Conservation (phyloP, 106 monocot species). For the Amphibolis antarctica region DNA sequence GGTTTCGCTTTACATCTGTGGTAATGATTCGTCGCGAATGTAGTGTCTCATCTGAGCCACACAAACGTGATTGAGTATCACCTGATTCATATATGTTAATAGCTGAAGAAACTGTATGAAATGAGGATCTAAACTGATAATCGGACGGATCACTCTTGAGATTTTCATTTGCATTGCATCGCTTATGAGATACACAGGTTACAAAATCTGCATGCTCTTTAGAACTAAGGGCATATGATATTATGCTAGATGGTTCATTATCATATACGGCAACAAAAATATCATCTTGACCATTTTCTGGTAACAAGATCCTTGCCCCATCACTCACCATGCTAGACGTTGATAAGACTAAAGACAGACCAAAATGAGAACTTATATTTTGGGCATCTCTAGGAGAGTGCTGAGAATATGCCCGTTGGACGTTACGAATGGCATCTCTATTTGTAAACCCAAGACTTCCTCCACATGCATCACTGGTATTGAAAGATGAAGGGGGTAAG, state of each 20-base stretch:
- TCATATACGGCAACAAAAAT: slow-evolving; percentile 72
- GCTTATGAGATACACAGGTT: slow-evolving; percentile 6
- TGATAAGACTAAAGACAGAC: slow-evolving; percentile 36
- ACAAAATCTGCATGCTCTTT: slow-evolving; percentile 56
- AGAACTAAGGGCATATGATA: slow-evolving; percentile 58
- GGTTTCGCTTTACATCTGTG: slow-evolving; percentile 33
- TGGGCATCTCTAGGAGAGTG: too few relatives aligned
- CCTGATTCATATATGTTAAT: neutral
- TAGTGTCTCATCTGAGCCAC: slow-evolving; percentile 19
- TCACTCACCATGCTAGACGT: slow-evolving; percentile 26
- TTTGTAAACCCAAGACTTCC: slow-evolving; percentile 9
- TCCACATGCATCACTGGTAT: slow-evolving; percentile 34
- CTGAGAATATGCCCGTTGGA: too few relatives aligned
- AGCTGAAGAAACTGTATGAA: neutral
- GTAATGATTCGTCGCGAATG: slow-evolving; percentile 3
- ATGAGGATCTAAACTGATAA: neutral
- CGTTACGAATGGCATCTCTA: slow-evolving; percentile 15
- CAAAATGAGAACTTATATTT: slow-evolving; percentile 27
- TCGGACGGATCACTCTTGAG: neutral
- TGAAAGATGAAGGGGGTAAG: slow-evolving; percentile 30
- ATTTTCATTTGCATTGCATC: slow-evolving; percentile 7
- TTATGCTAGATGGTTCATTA: slow-evolving; percentile 68
- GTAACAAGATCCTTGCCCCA: slow-evolving; percentile 52
- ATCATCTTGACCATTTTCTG: slow-evolving; percentile 30
- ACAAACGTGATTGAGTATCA: slow-evolving; percentile 6